These are phyloP conservation scores for Cyberlindnera mycetangii DNA, from an alignment of 805 yeast species.

Conservation along the genomic window DNA sequence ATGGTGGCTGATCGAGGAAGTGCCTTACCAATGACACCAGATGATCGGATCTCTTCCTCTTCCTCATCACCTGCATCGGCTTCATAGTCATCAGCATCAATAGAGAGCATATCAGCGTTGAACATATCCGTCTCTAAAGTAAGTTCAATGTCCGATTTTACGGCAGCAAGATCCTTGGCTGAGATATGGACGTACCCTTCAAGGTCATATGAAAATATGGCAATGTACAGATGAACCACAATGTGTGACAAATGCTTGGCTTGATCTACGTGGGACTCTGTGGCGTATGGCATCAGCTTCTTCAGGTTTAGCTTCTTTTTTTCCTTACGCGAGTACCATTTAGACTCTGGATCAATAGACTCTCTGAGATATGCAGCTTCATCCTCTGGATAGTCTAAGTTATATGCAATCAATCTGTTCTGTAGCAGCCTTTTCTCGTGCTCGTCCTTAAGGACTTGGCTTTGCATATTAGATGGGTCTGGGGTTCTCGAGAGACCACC, in stretches of 20 bases:
- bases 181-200: conserved; percentile 67
- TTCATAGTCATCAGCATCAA: conserved; percentile 32
- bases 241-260: conserved; percentile 75
- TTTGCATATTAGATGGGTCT: conserved; percentile 20
- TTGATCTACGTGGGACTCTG: conserved; percentile 66
- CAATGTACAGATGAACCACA: conserved; percentile 74
- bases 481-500: conserved; percentile 24
- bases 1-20: conserved; percentile 70
- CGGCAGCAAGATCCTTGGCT: conserved; percentile 59
- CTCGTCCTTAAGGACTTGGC: conserved; percentile 6
- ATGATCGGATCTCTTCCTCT: conserved; percentile 35
- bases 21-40: conserved; percentile 53
- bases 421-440: conserved; percentile 24
- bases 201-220: conserved; percentile 70
- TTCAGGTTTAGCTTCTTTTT: conserved; percentile 33
- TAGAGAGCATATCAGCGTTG: conserved; percentile 35
- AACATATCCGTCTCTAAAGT: conserved; percentile 54
- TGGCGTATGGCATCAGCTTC: conserved; percentile 64
- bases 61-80: conserved; percentile 38
- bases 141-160: conserved; percentile 40
- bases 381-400: conserved; percentile 51
- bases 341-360: conserved; percentile 34
- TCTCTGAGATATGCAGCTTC: conserved; percentile 30
- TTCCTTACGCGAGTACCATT: conserved; percentile 37
- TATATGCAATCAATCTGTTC: conserved; percentile 38